Percentiles rank a stretch among this genome's conserved stretches.
Evolutionary conservation across 352 stramenopile genomes (phyloP).

Genomic region (Phytophthora syringae): DNA sequence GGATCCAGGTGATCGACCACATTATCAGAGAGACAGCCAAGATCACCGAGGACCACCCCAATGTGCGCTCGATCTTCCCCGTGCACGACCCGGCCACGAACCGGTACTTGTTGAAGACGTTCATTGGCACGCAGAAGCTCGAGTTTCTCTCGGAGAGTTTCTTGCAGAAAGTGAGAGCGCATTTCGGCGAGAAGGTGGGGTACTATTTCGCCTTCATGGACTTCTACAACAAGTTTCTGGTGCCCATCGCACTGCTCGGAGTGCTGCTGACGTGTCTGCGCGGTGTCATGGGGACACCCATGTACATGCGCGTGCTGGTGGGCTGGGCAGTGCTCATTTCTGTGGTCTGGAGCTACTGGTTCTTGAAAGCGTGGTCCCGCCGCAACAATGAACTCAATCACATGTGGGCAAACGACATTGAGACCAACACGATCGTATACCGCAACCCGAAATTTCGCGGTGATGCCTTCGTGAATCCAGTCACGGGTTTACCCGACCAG

Average conservation of each 20-base stretch:
- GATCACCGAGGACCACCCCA: conserved; percentile 56
- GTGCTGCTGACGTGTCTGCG: conserved; percentile 74
- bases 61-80: conserved; percentile 79
- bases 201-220: conserved; percentile 90
- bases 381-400: conserved; percentile 80
- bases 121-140: conserved; percentile 72
- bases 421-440: conserved; percentile 76
- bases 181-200: conserved; percentile 87
- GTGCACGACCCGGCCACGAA: conserved; percentile 80
- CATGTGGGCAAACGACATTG: conserved; percentile 72
- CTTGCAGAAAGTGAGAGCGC: conserved; percentile 63
- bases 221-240: conserved; percentile 87
- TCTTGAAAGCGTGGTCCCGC: conserved; percentile 81
- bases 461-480: conserved; percentile 60
- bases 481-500: conserved; percentile 66
- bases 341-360: conserved; percentile 83
- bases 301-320: conserved; percentile 86
- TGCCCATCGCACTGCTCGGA: conserved; percentile 78
- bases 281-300: conserved; percentile 61
- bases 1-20: conserved; percentile 85
- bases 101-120: conserved; percentile 74
- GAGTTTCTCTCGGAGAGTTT: conserved; percentile 70
- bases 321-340: conserved; percentile 78
- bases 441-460: conserved; percentile 76
- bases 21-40: conserved; percentile 78